These are phyloP conservation scores for Ogataea salicorniae DNA, from an alignment of 805 yeast genomes.

Conservation along the genomic window DNA sequence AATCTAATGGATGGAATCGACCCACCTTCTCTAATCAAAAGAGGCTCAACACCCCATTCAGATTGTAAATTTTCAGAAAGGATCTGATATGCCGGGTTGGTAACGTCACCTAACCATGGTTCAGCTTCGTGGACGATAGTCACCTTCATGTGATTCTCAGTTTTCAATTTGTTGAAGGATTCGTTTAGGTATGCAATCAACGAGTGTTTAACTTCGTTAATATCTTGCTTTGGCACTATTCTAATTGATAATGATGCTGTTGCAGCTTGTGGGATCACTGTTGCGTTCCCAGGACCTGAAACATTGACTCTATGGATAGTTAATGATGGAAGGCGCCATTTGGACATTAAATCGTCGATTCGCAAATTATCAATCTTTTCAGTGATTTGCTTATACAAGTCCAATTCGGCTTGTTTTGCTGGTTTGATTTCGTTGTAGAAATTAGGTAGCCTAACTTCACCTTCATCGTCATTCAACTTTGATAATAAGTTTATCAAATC, in stretches of 20 bases:
- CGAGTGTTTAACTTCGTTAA: conserved; percentile 48
- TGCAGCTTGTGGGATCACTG: conserved; percentile 83
- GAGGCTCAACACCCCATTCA: conserved; percentile 79
- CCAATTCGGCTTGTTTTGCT: conserved; percentile 51
- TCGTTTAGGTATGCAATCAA: conserved; percentile 43
- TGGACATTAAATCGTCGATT: conserved; percentile 56
- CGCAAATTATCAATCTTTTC: conserved; percentile 28
- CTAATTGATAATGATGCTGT: conserved; percentile 75
- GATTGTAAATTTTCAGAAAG: conserved; percentile 54
- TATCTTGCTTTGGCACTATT: conserved; percentile 83
- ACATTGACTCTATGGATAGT: conserved; percentile 81
- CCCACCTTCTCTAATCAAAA: conserved; percentile 93
- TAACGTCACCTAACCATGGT: conserved; percentile 92
- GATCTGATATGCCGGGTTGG: conserved; percentile 65
- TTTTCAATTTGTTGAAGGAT: conserved; percentile 44
- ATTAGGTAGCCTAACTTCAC: conserved; percentile 56
- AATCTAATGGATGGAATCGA: conserved; percentile 88
- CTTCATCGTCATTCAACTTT: conserved; percentile 52
- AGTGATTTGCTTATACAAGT: conserved; percentile 56
- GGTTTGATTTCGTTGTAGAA: conserved; percentile 67
- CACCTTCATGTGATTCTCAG: conserved; percentile 59
- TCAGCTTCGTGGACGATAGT: conserved; percentile 80
- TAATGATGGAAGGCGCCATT: conserved; percentile 88
- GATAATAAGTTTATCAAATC: conserved; percentile 74
- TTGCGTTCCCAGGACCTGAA: conserved; percentile 85